Evolutionary conservation across 768 basidiomycete species (phyloP).

Genomic region (Kwoniella sp.): DNA sequence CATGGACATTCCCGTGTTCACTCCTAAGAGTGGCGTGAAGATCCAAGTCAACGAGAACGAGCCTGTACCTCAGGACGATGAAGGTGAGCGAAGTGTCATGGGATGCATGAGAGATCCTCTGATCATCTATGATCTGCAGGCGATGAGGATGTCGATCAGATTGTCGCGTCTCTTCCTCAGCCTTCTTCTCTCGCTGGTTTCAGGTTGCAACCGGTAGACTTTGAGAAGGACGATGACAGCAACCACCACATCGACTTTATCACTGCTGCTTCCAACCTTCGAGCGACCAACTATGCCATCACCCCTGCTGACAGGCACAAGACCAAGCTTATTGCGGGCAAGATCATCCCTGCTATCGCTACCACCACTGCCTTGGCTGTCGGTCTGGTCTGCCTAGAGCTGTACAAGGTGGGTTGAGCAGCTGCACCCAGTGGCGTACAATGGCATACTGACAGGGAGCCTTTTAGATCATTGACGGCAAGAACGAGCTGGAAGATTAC

Average conservation of each 20-base stretch:
- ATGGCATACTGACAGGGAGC: conserved; percentile 4
- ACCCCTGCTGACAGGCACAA: conserved; percentile 77
- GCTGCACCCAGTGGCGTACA: not conserved
- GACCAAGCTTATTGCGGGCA: conserved; percentile 90
- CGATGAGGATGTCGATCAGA: conserved; percentile 56
- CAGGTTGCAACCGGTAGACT: conserved; percentile 88
- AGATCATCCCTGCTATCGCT: conserved; percentile 99
- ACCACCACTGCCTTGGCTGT: conserved; percentile 94
- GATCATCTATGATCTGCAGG: conserved; percentile 16
- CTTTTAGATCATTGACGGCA: conserved; percentile 83
- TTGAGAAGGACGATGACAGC: conserved; percentile 97
- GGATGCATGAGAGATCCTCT: not conserved
- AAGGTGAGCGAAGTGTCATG: conserved; percentile 48
- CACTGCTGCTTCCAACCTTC: conserved; percentile 92
- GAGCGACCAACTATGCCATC: conserved; percentile 92
- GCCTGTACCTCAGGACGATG: conserved; percentile 57
- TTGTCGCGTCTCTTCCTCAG: conserved; percentile 69
- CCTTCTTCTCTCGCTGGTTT: conserved; percentile 95
- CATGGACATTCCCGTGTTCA: conserved; percentile 83
- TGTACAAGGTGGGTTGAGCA: conserved; percentile 74
- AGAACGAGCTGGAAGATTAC: conserved; percentile 86
- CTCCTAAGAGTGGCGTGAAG: conserved; percentile 85
- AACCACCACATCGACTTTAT: conserved; percentile 99
- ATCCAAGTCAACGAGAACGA: conserved; percentile 94
- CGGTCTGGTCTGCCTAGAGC: conserved; percentile 90